A percentile compares a stretch with the other conserved stretches of the same genome.
Conservation (phyloP, 1,284 basidiomycete species). For the Salmacisia buchloeana region DNA sequence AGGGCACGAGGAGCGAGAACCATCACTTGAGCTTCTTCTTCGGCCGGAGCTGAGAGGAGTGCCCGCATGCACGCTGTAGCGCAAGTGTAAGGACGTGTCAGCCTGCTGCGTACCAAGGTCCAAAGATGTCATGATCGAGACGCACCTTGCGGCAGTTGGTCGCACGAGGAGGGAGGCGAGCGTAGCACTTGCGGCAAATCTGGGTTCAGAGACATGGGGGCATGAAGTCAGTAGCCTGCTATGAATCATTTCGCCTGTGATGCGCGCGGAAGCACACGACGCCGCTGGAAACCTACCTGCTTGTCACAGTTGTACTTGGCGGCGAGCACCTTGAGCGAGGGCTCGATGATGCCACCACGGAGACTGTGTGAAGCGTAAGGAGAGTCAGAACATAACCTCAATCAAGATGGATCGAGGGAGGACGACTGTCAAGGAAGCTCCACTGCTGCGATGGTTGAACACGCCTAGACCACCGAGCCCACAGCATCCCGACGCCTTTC, state of each 20-base stretch:
- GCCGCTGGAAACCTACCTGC: constrained; percentile 16
- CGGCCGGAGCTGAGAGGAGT: constrained; percentile 56
- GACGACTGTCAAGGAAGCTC: too few relatives aligned
- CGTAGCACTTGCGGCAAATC: constrained; percentile 98
- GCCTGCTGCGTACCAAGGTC: constrained; percentile 7
- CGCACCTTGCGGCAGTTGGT: constrained; percentile 87
- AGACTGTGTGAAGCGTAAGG: constrained; percentile 59
- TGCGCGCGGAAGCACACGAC: not conserved
- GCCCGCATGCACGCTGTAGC: constrained; percentile 42
- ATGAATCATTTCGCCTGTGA: not conserved
- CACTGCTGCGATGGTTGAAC: too few relatives aligned
- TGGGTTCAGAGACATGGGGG: constrained; percentile 60
- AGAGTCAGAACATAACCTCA: too few relatives aligned
- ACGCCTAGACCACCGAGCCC: too few relatives aligned
- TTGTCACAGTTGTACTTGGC: constrained; percentile 76
- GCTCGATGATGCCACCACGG: constrained; percentile 97
- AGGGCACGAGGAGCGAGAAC: too few relatives aligned
- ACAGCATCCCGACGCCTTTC: too few relatives aligned
- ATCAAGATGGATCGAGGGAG: too few relatives aligned
- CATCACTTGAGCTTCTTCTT: constrained; percentile 96
- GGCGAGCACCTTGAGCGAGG: constrained; percentile 92
- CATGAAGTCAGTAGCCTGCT: not conserved
- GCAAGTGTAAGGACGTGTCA: constrained; percentile 53
- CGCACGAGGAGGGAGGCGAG: constrained; percentile 94
- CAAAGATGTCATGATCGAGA: not conserved